Base-by-base conservation (phyloP, 768 basidiomycete species). In the Tephrocybe sp. region DNA sequence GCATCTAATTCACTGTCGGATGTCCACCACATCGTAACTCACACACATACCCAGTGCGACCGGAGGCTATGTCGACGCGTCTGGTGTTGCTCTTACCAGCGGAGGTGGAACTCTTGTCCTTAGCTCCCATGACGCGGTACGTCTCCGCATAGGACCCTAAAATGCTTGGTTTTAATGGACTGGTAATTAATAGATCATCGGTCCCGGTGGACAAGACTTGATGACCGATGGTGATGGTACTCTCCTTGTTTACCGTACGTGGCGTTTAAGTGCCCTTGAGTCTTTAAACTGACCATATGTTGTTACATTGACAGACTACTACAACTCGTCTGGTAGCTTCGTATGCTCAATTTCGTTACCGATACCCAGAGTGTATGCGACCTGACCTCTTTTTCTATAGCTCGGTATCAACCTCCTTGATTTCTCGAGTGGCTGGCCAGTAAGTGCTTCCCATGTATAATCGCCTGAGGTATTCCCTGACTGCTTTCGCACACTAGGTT, bases 91-190 rank as follows among this genome's bases (percentile, higher is more conserved):
- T 4, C 59, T 80, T 30, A 67, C 67, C 18, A 56, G 64, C 9
- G 80, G 80, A 39, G 79, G 80, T 38, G 80, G 81, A 29, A 79
- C 78, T 22, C 68, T 78, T 33, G 73, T 80, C 21, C 65, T 80
- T 9, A 69, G 60, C 7, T 66, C 65, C 34, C 76, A 79, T 51
- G 77, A 68, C 34, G 63, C 55, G 27, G 77, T 77, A 59, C 9
- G 22, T 29, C 65, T n/a, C n/a, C n/a, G n/a, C n/a, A n/a, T n/a
- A n/a, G n/a, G n/a, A n/a, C n/a, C n/a, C n/a, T n/a, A n/a, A 57
- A 34, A 24, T 15, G 27, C 16, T 31, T 7, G 25, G 15, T 16
- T 50, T 38, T 10, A 37, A n/a, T n/a, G n/a, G n/a, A n/a, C n/a
- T n/a, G n/a, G n/a, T n/a, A n/a, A n/a, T n/a, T n/a, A n/a, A 30